These are phyloP conservation scores for Trichoderma endophyticum DNA, from an alignment of 2,329 filamentous ascomycete species.

Conservation along the genomic window DNA sequence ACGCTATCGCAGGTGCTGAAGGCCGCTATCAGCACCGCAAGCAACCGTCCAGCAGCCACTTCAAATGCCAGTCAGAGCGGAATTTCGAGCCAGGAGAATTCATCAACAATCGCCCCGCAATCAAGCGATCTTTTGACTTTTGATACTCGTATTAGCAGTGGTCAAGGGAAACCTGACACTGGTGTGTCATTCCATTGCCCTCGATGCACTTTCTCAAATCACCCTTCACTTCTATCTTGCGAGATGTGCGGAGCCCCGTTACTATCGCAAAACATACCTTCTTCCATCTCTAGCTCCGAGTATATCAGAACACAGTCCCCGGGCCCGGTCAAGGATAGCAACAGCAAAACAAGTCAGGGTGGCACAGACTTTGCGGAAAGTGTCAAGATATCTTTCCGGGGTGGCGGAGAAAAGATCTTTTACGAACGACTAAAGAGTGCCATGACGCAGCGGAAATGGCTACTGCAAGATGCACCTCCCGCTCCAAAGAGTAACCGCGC, in stretches of 20 bases:
- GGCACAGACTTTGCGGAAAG: slow-evolving; percentile 62
- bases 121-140: neutral
- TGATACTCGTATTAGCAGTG: neutral
- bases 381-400: slow-evolving; percentile 89
- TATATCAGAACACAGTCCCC: slow-evolving; percentile 67
- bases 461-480: slow-evolving; percentile 84
- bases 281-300: slow-evolving; percentile 32
- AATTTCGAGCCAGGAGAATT: neutral
- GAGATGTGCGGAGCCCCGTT: slow-evolving; percentile 87
- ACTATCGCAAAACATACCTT: slow-evolving; percentile 48
- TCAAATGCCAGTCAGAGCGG: neutral
- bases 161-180: slow-evolving; percentile 12
- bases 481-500: slow-evolving; percentile 61
- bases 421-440: slow-evolving; percentile 83
- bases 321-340: slow-evolving; percentile 59
- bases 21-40: slow-evolving; percentile 74
- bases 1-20: slow-evolving; percentile 79
- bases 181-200: slow-evolving; percentile 63
- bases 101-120: neutral
- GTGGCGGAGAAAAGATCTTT: slow-evolving; percentile 85
- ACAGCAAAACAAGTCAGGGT: slow-evolving; percentile 29
- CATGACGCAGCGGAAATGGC: slow-evolving; percentile 91
- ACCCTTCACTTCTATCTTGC: slow-evolving; percentile 79
- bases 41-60: slow-evolving; percentile 44
- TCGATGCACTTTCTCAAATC: slow-evolving; percentile 90